Evolutionary conservation across 2,329 filamentous ascomycete species (phyloP), one percentile per base, ranked within the genome.

Genomic region (Neonectria faginata): DNA sequence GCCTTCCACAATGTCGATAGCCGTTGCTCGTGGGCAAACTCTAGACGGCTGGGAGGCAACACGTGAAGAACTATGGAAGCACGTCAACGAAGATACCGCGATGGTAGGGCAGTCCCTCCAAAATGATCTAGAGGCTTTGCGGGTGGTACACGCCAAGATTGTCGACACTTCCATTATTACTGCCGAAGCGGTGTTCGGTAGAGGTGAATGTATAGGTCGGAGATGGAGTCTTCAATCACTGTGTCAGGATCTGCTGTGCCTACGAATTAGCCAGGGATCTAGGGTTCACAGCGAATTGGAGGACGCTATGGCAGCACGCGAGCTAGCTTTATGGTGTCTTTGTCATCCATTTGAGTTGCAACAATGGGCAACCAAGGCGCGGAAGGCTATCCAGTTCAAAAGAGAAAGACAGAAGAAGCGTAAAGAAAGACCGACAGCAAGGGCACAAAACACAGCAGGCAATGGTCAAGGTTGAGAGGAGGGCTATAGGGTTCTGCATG

Each of bases 1-100:
- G 3, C 64, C 66, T 7, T 12, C 44, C 1, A 59, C 18, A 39
- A 14, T 67, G 2, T 39, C 60, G 6, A 57, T 61, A 58, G 66
- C 64, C 3, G 57, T 18, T 18, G 54, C 27, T 16, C 3, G 16
- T 39, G 4, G 12, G 25, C 41, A 57, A 16, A 22, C 25, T 33
- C 41, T 57, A 14, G 41, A 57, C 16, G 54, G 39, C 10, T 57
- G 54, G 54, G 16, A 48, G 27, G 25, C 42, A 22, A 16, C 54
- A 14, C 54, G 54, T 22, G 41, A 48, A 33, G 54, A 57, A 18
- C 42, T 57, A 7, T 57, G 54, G 54, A 57, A 57, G 16, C 54
- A 57, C 27, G 42, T 36, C 39, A 47, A 57, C 29, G 41, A 45
- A 12, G 16, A 47, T 22, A 57, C 54, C 36, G 41, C 48, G 25